Evolutionary conservation across 495 filamentous ascomycete genomes (phyloP).

Genomic region (Chlorociboria aeruginascens): DNA sequence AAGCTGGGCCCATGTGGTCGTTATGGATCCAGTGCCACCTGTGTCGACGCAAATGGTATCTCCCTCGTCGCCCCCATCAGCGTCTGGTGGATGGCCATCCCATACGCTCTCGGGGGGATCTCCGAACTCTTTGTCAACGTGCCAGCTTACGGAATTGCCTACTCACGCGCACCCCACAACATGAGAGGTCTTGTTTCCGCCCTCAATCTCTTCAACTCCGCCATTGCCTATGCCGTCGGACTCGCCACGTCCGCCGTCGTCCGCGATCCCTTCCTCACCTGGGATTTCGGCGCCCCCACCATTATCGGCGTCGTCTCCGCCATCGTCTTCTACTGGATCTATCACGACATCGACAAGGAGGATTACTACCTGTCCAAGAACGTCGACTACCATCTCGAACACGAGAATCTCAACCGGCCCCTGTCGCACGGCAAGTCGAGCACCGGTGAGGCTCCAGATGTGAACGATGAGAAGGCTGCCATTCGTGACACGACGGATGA

Average conservation of each 20-base stretch:
- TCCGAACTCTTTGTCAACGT: constrained; percentile 60
- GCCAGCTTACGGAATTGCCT: constrained; percentile 59
- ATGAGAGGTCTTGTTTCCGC: constrained; percentile 56
- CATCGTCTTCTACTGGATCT: constrained; percentile 35
- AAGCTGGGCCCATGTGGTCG: constrained; percentile 35
- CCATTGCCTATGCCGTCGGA: constrained; percentile 43
- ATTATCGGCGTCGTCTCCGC: constrained; percentile 31
- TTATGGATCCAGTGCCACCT: constrained; percentile 22
- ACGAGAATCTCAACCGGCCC: background rate
- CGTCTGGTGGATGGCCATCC: constrained; percentile 30
- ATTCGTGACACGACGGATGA: too few relatives aligned
- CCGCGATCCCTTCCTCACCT: constrained; percentile 46
- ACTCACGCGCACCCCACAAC: constrained; percentile 50
- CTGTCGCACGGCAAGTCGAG: too few relatives aligned
- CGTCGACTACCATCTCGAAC: constrained; percentile 23
- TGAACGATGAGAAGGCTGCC: too few relatives aligned
- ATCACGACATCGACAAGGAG: constrained; percentile 31
- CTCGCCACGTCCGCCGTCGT: constrained; percentile 44
- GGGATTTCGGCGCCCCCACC: constrained; percentile 38
- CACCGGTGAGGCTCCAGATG: too few relatives aligned
- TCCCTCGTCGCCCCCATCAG: constrained; percentile 24
- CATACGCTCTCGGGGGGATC: constrained; percentile 39
- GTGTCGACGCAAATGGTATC: constrained; percentile 27
- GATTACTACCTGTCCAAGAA: constrained; percentile 30
- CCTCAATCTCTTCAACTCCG: constrained; percentile 44